These are phyloP conservation scores for Metschnikowia kofuensis DNA, from an alignment of 805 yeast genomes.

Conservation along the genomic window DNA sequence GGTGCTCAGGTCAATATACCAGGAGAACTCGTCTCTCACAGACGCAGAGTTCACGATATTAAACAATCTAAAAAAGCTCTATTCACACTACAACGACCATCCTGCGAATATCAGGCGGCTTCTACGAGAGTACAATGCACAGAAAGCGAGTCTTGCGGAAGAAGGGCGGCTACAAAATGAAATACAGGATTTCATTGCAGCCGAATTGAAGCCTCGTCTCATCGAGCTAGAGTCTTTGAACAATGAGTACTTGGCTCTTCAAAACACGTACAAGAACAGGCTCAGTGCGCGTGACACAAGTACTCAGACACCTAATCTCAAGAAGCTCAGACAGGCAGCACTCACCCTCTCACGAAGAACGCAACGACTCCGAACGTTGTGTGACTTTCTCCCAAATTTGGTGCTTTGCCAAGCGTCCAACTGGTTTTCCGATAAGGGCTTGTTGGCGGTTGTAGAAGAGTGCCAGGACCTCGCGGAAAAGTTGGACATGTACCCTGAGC, in stretches of 20 bases:
- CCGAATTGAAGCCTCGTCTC: constrained; percentile 2
- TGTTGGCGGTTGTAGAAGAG: constrained; percentile 26
- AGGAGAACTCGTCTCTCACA: constrained; percentile 24
- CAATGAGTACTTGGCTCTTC: constrained; percentile 10
- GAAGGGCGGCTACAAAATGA: constrained; percentile 17
- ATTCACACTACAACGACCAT: constrained; percentile 18
- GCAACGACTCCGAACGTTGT: constrained; percentile 13
- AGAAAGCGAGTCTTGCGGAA: neutral
- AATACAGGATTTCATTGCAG: constrained; percentile 6
- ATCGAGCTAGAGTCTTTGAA: constrained; percentile 15
- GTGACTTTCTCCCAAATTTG: constrained; percentile 33
- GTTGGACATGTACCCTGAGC: constrained; percentile 1
- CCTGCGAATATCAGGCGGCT: constrained; percentile 17
- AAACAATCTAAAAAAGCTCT: constrained; percentile 21
- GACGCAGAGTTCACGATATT: constrained; percentile 26
- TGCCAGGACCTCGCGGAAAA: constrained; percentile 24
- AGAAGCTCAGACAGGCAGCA: constrained; percentile 16
- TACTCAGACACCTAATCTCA: constrained; percentile 11
- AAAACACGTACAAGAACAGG: constrained; percentile 12
- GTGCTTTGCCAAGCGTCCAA: constrained; percentile 32
- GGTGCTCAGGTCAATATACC: constrained; percentile 33
- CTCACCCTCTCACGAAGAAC: constrained; percentile 5
- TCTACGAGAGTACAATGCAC: constrained; percentile 8
- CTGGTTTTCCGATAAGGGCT: constrained; percentile 34
- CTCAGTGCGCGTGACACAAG: constrained; percentile 7